phyloP scores from a whole-genome alignment of 768 basidiomycete genomes.

The Ephemerocybe angulata region DNA sequence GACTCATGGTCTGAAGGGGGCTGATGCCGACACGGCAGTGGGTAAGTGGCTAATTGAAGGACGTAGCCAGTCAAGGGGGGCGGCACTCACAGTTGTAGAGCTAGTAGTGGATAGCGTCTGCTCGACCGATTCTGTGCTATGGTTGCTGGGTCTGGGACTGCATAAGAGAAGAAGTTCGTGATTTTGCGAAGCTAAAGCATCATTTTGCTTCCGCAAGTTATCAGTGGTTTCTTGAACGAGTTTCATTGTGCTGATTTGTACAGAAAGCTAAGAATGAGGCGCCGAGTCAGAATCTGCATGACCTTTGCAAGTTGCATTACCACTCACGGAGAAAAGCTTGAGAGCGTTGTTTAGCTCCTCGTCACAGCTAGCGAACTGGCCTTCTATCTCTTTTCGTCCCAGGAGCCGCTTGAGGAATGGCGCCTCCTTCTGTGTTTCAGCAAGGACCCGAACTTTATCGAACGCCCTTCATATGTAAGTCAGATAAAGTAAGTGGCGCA shows the following conservation, averaged over 20 bases:
- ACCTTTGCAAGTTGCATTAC: background rate
- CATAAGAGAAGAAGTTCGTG: constrained; percentile 1
- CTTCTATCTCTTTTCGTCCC: constrained; percentile 3
- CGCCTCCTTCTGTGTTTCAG: constrained; percentile 7
- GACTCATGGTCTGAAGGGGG: background rate
- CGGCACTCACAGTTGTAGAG: no score
- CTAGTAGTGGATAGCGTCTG: constrained; percentile 1
- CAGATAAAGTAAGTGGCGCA: background rate
- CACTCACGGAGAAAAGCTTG: constrained; percentile 3
- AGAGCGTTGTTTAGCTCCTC: constrained; percentile 8
- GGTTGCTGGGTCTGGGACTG: background rate
- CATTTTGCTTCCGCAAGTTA: constrained; percentile 6
- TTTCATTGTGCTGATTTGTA: constrained; percentile 10
- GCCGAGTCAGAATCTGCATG: background rate
- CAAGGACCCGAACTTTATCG: constrained; percentile 2
- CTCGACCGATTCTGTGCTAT: background rate
- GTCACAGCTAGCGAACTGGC: constrained; percentile 5
- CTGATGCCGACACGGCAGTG: background rate
- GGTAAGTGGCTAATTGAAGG: no score
- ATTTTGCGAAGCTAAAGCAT: constrained; percentile 7
- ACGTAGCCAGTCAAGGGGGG: no score
- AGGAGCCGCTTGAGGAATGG: constrained; percentile 9
- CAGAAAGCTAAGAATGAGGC: background rate
- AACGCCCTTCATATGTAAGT: constrained; percentile 5
- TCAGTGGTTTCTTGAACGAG: constrained; percentile 8